Evolutionary conservation across 2,329 filamentous ascomycete species (phyloP).

Genomic region (Pseudovirgaria hyperparasitica): DNA sequence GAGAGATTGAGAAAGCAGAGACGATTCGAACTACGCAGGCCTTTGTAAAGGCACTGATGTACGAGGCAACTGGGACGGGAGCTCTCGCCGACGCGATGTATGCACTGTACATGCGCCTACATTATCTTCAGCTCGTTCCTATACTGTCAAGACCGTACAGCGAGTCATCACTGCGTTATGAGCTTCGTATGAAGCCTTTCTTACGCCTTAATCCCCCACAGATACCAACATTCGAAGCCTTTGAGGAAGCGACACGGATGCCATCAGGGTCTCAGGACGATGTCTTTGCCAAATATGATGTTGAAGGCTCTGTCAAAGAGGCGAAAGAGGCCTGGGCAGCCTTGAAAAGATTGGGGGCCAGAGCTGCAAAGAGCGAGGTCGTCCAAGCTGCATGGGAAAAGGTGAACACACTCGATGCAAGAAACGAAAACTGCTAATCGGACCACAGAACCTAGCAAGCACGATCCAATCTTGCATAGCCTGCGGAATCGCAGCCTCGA

Average conservation of each 20-base stretch:
- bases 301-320: conserved; percentile 16
- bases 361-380: conserved; percentile 19
- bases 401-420: too few relatives aligned
- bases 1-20: too few relatives aligned
- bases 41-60: too few relatives aligned
- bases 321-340: conserved; percentile 22
- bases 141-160: conserved; percentile 49
- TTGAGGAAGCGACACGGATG: too few relatives aligned
- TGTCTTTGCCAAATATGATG: conserved; percentile 17
- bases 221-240: conserved; percentile 52
- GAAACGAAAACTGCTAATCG: conserved; percentile 1
- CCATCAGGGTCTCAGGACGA: conserved; percentile 13
- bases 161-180: conserved; percentile 56
- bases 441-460: conserved; percentile 2
- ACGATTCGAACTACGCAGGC: too few relatives aligned
- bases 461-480: conserved; percentile 14
- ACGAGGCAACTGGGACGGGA: conserved; percentile 13
- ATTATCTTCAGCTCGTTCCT: conserved; percentile 43
- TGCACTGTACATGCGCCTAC: conserved; percentile 53
- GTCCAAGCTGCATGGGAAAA: conserved; percentile 26
- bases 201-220: conserved; percentile 53
- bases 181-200: conserved; percentile 80
- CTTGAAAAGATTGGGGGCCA: conserved; percentile 23
- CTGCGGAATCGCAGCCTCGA: conserved; percentile 16
- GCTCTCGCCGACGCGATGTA: conserved; percentile 18